A percentile compares a stretch with the other conserved stretches of the same genome.
These are phyloP conservation scores for Solanum lycopersicoides DNA, from an alignment of 257 asterid genomes.

Conservation along the genomic window DNA sequence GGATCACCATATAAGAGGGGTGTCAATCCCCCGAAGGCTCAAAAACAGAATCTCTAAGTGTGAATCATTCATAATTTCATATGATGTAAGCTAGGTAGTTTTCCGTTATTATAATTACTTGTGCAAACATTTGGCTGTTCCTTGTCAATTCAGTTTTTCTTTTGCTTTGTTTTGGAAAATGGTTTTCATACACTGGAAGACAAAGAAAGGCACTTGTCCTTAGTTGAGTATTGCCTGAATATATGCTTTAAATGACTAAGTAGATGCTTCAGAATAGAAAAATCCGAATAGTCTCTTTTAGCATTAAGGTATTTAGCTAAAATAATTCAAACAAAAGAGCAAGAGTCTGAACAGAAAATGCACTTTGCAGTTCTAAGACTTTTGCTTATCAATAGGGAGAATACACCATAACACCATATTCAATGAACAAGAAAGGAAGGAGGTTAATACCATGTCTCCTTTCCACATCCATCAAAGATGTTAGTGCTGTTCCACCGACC, in stretches of 20 bases:
- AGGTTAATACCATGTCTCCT: conserved; percentile 84
- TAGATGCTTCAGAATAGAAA: neutral
- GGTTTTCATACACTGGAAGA: neutral
- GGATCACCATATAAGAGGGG: neutral
- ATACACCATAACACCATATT: neutral
- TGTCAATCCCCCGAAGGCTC: neutral
- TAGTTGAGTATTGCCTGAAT: neutral
- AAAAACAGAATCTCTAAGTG: neutral
- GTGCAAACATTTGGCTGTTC: neutral
- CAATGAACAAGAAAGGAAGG: neutral
- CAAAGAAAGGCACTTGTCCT: neutral
- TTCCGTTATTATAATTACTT: neutral
- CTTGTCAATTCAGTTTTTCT: neutral
- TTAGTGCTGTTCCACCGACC: conserved; percentile 93
- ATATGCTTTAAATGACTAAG: neutral
- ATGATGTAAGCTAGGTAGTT: neutral
- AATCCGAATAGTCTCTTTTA: neutral
- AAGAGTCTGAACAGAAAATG: neutral
- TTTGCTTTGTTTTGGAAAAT: neutral
- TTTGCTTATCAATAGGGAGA: neutral
- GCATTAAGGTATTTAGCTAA: neutral
- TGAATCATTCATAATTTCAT: neutral
- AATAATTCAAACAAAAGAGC: neutral
- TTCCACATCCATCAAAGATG: conserved; percentile 97
- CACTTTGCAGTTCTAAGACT: neutral